A percentile compares a stretch with the other conserved stretches of the same genome.
Evolutionary conservation across 2,329 filamentous ascomycete species (phyloP).

Genomic region (Diaporthe aspalathi): DNA sequence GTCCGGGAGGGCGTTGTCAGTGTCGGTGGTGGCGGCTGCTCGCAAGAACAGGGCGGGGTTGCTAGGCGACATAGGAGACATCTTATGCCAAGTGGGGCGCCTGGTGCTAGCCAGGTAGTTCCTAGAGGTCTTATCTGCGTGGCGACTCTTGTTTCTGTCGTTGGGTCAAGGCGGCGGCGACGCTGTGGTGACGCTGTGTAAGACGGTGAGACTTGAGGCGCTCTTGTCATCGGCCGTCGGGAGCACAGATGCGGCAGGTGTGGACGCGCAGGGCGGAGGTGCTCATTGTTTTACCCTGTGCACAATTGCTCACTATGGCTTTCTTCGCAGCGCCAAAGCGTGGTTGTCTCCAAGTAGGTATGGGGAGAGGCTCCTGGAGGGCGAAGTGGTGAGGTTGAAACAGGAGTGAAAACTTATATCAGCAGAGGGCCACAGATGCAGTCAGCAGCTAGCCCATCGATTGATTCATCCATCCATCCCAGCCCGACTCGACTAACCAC

Average conservation of each 20-base stretch:
- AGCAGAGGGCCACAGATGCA: not conserved
- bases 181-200: not conserved
- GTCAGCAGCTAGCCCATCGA: not conserved
- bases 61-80: conserved; percentile 10
- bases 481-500: not conserved
- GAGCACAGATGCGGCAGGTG: conserved; percentile 8
- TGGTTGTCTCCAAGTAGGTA: not conserved
- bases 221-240: conserved; percentile 6
- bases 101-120: not conserved
- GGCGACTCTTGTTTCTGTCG: not conserved
- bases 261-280: not conserved
- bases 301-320: not conserved
- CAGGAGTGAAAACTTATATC: conserved; percentile 25
- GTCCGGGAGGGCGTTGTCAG: conserved; percentile 3
- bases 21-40: not conserved
- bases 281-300: not conserved
- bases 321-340: not conserved
- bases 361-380: too few species aligned
- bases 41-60: not conserved
- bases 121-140: not conserved
- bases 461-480: too few species aligned
- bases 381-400: conserved; percentile 1
- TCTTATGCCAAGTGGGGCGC: not conserved
- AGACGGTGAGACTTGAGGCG: conserved; percentile 1
- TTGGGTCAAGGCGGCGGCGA: not conserved